Base-by-base conservation (phyloP, 2,329 filamentous ascomycete genomes). In the Davidsoniella neocaledoniae region DNA sequence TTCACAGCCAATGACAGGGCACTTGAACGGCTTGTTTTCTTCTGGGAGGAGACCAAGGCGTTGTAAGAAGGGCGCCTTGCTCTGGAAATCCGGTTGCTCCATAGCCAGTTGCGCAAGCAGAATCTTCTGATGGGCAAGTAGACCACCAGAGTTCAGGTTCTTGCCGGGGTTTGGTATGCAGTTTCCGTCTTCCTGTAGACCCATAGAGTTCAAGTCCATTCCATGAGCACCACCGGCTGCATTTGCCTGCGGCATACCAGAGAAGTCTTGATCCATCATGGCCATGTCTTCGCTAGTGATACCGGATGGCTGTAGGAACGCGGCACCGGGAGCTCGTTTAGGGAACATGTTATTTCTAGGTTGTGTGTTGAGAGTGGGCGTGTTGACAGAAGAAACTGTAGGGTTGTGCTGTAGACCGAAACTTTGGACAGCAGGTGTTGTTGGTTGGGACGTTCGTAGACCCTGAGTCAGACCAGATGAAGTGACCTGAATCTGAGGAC, bases 21-120 rank as follows among this genome's bases (percentile, higher is more conserved):
- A 98, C 63, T 88, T 85, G 72, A 94, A 98, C 0, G 91, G 91
- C 67, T 96, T 98, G 59, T 93, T 86, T 62, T 98, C 90, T 62
- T 96, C 90, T 14, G 82, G 82, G 62, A 81, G 68, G n/a, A 69
- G 72, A 29, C 73, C 72, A 49, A 77, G 68, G 46, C 74, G 70
- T 56, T 77, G 73, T 39, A 77, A 61, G n/a, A 77, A 61, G n/a
- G 52, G 52, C 17, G 68, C 64, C 51, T 73, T 70, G 48, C 72
- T 83, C 52, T 87, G 74, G 56, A 90, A 81, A 58, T 90, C 84
- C 56, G 77, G 79, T 54, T 80, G 76, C 55, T 83, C 83, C 44
- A 91, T 70, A 52, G 84, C 83, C 56, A 85, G 79, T 57, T 86
- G 81, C 3, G 81, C 74, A 59, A 78, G 68, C 12, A 83, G 68